Percentiles rank a stretch among this genome's conserved stretches.
Evolutionary conservation across 1,284 basidiomycete species (phyloP).

Genomic region (Apiotrichum gracile): DNA sequence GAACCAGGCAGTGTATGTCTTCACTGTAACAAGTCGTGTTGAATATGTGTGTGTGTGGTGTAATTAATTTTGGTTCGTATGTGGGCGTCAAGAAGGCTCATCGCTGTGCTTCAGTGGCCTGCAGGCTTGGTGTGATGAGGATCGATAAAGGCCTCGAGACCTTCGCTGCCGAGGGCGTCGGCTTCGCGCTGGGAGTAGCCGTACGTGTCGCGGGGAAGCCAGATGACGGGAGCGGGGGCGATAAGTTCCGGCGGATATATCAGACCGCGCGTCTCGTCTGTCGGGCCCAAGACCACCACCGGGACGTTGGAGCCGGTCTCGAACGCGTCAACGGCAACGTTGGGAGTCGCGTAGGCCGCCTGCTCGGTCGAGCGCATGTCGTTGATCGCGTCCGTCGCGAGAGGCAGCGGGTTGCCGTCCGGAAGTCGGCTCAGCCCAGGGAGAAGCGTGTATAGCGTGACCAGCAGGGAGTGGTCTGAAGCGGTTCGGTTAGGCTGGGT

Average conservation of each 20-base stretch:
- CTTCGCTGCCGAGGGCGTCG: slow-evolving; percentile 24
- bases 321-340: not conserved
- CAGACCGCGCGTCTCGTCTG: slow-evolving; percentile 50
- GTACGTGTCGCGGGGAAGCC: slow-evolving; percentile 67
- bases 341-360: slow-evolving; percentile 45
- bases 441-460: slow-evolving; percentile 9
- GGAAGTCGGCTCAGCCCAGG: slow-evolving; percentile 6
- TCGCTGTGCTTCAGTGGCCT: not conserved
- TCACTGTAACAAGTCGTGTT: too few species aligned
- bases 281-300: not conserved
- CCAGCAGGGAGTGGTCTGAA: slow-evolving; percentile 10
- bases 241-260: slow-evolving; percentile 73
- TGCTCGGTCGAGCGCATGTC: slow-evolving; percentile 66
- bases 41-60: too few species aligned
- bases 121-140: not conserved
- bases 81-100: too few species aligned
- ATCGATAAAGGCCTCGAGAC: slow-evolving; percentile 27
- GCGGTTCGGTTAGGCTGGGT: slow-evolving; percentile 15
- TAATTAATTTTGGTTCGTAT: too few species aligned
- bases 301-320: not conserved
- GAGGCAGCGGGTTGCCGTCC: slow-evolving; percentile 6
- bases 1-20: too few species aligned
- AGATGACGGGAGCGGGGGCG: slow-evolving; percentile 67
- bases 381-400: slow-evolving; percentile 49
- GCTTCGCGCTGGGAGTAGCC: slow-evolving; percentile 53